A percentile compares a stretch with the other conserved stretches of the same genome.
These are phyloP conservation scores for Magnusiomyces magnusii DNA, from an alignment of 1,139 yeast species.

Conservation along the genomic window DNA sequence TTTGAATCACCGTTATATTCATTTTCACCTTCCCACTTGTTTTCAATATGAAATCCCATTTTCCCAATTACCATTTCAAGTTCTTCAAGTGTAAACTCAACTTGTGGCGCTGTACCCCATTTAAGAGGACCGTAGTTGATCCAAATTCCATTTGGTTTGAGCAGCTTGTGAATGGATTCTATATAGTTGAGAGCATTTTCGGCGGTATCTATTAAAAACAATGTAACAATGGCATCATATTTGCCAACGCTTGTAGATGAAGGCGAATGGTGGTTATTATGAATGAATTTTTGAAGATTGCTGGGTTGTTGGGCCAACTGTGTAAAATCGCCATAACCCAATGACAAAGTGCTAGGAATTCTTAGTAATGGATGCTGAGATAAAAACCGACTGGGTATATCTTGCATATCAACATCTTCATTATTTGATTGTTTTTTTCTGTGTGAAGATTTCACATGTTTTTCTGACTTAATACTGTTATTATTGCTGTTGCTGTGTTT, in stretches of 20 bases:
- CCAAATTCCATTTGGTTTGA: conserved; percentile 58
- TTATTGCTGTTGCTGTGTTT: neutral
- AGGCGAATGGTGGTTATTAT: neutral
- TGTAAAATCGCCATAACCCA: conserved; percentile 62
- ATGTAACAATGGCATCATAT: conserved; percentile 47
- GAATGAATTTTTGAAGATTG: neutral
- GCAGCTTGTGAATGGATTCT: conserved; percentile 44
- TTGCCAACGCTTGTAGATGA: neutral
- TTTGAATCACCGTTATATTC: conserved; percentile 28
- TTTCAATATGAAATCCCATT: conserved; percentile 59
- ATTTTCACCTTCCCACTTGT: conserved; percentile 29
- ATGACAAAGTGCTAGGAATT: conserved; percentile 38
- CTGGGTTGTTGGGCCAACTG: conserved; percentile 19
- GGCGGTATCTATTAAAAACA: conserved; percentile 81
- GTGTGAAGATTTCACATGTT: neutral
- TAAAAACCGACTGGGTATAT: neutral
- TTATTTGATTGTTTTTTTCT: neutral
- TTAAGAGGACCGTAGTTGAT: conserved; percentile 81
- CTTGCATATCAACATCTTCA: neutral
- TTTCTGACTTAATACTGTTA: neutral
- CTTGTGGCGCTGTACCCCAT: conserved; percentile 80
- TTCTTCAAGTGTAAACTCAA: conserved; percentile 64
- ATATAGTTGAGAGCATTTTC: conserved; percentile 70
- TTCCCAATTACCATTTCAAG: conserved; percentile 41
- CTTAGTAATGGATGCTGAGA: neutral